Evolutionary conservation across 2,329 filamentous ascomycete species (phyloP).

Genomic region (Amesomyces nigricolor): DNA sequence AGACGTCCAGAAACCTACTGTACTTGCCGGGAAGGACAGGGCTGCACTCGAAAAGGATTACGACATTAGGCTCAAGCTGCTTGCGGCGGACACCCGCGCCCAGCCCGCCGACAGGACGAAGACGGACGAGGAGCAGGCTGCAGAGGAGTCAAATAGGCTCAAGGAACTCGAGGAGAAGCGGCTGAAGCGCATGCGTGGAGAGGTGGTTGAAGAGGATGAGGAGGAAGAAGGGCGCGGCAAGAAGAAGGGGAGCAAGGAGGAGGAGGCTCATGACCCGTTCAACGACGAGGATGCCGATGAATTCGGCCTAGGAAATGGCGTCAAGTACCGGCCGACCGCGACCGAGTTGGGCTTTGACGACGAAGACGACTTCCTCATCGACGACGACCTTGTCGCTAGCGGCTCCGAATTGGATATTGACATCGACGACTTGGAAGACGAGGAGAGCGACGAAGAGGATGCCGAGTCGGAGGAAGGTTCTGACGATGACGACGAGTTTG

Average conservation of each 20-base stretch:
- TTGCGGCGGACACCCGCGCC: slow-evolving; percentile 79
- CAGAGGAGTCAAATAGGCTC: slow-evolving; percentile 69
- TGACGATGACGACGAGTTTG: slow-evolving; percentile 69
- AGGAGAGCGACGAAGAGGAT: slow-evolving; percentile 40
- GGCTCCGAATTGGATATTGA: slow-evolving; percentile 63
- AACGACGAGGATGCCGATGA: slow-evolving; percentile 46
- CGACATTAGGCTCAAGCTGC: slow-evolving; percentile 72
- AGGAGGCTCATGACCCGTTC: slow-evolving; percentile 31
- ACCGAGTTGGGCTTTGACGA: slow-evolving; percentile 73
- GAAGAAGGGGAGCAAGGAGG: slow-evolving; percentile 31
- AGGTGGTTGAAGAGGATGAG: slow-evolving; percentile 61
- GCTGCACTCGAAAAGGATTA: slow-evolving; percentile 77
- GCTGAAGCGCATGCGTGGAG: slow-evolving; percentile 78
- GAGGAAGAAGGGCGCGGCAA: slow-evolving; percentile 40
- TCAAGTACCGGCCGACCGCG: slow-evolving; percentile 51
- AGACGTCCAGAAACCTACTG: slow-evolving; percentile 22
- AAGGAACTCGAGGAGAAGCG: slow-evolving; percentile 79
- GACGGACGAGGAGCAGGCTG: slow-evolving; percentile 79
- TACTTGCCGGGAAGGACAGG: slow-evolving; percentile 53
- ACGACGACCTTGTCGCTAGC: slow-evolving; percentile 81
- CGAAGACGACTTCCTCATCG: slow-evolving; percentile 88
- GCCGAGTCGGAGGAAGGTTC: slow-evolving; percentile 30
- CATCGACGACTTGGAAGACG: slow-evolving; percentile 48
- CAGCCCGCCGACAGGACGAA: slow-evolving; percentile 83
- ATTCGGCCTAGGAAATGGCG: slow-evolving; percentile 56